Percentiles rank a stretch among this genome's conserved stretches.
Evolutionary conservation across 2,329 filamentous ascomycete genomes (phyloP).

Genomic region (Albifimbria verrucaria): DNA sequence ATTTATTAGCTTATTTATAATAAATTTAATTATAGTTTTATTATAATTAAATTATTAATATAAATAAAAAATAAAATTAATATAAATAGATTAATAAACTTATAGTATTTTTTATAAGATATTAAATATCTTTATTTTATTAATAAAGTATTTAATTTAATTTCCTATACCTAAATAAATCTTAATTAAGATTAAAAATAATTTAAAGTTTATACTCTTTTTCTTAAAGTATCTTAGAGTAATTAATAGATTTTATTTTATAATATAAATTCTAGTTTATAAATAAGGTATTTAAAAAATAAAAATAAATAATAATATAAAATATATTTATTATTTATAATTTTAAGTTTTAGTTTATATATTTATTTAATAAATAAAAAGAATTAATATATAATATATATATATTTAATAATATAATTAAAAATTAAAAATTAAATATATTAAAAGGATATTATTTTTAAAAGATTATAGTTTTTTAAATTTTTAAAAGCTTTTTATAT

Average conservation of each 20-base stretch:
- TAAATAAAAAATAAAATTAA: too few species aligned
- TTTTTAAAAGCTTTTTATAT: too few species aligned
- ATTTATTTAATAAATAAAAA: not conserved
- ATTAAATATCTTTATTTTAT: not conserved
- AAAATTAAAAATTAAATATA: not conserved
- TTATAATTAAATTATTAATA: not conserved
- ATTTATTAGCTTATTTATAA: not conserved
- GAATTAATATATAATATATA: not conserved
- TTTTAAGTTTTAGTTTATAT: not conserved
- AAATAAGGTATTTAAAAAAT: too few species aligned
- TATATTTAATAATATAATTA: not conserved
- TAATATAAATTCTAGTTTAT: too few species aligned
- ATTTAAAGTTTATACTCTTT: too few species aligned
- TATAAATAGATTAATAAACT: not conserved
- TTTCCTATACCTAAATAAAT: not conserved
- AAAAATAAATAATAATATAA: too few species aligned
- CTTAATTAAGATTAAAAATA: not conserved
- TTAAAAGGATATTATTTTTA: not conserved
- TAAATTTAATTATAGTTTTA: not conserved
- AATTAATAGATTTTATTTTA: too few species aligned
- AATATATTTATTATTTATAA: too few species aligned
- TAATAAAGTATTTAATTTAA: too few species aligned
- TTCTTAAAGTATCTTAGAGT: too few species aligned
- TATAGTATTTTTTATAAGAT: not conserved
- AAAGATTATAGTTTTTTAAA: not conserved